Percentiles rank a stretch among this genome's conserved stretches.
These are phyloP conservation scores for Xylaria multiplex DNA, from an alignment of 2,329 filamentous ascomycete species.

Conservation along the genomic window DNA sequence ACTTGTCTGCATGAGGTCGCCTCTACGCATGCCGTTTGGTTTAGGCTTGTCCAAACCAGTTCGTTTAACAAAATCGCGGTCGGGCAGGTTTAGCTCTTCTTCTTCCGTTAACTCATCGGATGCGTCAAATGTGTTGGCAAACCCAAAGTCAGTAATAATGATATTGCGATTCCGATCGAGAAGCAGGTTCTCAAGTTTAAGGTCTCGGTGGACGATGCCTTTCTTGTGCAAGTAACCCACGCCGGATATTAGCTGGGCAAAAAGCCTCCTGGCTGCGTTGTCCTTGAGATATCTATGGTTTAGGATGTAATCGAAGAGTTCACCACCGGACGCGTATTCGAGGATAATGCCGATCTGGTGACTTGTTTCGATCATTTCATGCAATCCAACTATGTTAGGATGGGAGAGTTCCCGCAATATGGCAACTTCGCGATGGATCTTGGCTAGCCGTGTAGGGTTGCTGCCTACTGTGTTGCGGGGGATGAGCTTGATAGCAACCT, in stretches of 20 bases:
- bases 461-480: constrained; percentile 88
- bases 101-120: constrained; percentile 88
- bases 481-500: constrained; percentile 96
- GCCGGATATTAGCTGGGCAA: constrained; percentile 94
- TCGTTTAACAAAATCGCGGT: constrained; percentile 88
- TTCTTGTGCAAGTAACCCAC: constrained; percentile 99
- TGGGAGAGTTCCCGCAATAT: constrained; percentile 90
- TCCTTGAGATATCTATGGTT: constrained; percentile 98
- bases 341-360: constrained; percentile 97
- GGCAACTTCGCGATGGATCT: constrained; percentile 96
- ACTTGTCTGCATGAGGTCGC: constrained; percentile 98
- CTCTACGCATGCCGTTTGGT: constrained; percentile 79
- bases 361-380: constrained; percentile 99
- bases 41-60: constrained; percentile 85
- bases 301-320: constrained; percentile 97
- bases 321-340: constrained; percentile 96
- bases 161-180: constrained; percentile 98
- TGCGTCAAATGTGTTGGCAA: constrained; percentile 96
- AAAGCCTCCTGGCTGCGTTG: constrained; percentile 86
- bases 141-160: constrained; percentile 99
- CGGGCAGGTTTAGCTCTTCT: constrained; percentile 85
- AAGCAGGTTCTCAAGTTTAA: constrained; percentile 95
- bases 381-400: constrained; percentile 94
- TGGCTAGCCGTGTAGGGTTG: constrained; percentile 89
- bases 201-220: constrained; percentile 95